Conservation (phyloP, 495 filamentous ascomycete genomes). For the Hypoxylon crocopeplum region DNA sequence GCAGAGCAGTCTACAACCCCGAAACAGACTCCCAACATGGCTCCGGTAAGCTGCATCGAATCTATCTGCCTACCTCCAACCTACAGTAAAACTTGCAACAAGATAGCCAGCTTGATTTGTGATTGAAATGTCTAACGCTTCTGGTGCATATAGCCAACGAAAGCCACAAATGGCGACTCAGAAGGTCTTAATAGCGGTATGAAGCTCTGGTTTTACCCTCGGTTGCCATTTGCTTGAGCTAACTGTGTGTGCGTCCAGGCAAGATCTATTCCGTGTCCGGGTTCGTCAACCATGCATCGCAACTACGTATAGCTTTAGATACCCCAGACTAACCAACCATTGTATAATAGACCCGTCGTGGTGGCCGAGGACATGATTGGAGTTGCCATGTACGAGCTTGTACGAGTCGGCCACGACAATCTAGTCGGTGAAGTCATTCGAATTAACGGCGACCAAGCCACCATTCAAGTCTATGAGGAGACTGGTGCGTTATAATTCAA, state of each 20-base stretch:
- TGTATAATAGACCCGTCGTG: conserved; percentile 81
- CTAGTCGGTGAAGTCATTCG: conserved; percentile 98
- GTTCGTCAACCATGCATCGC: conserved; percentile 54
- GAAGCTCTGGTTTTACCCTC: conserved; percentile 3
- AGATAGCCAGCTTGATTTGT: conserved; percentile 11
- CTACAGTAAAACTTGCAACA: conserved; percentile 8
- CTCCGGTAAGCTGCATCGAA: conserved; percentile 57
- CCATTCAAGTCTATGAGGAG: conserved; percentile 98
- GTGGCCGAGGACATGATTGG: conserved; percentile 98
- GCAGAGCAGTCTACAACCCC: conserved; percentile 30
- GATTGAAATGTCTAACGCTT: conserved; percentile 16
- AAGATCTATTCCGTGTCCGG: conserved; percentile 84
- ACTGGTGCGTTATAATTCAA: conserved; percentile 67
- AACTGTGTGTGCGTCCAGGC: conserved; percentile 52
- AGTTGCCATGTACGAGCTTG: conserved; percentile 99
- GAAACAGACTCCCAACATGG: conserved; percentile 62
- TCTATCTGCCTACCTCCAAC: conserved; percentile 4
- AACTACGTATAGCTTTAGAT: background rate
- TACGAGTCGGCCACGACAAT: conserved; percentile 86
- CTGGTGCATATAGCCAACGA: conserved; percentile 31
- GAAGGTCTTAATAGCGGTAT: conserved; percentile 49
- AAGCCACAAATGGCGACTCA: conserved; percentile 47
- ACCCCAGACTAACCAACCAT: conserved; percentile 34
- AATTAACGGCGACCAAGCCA: conserved; percentile 92
- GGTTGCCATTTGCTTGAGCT: background rate